These are phyloP conservation scores for Stentor roeselii DNA, from an alignment of 73 alveolate genomes.

Conservation along the genomic window DNA sequence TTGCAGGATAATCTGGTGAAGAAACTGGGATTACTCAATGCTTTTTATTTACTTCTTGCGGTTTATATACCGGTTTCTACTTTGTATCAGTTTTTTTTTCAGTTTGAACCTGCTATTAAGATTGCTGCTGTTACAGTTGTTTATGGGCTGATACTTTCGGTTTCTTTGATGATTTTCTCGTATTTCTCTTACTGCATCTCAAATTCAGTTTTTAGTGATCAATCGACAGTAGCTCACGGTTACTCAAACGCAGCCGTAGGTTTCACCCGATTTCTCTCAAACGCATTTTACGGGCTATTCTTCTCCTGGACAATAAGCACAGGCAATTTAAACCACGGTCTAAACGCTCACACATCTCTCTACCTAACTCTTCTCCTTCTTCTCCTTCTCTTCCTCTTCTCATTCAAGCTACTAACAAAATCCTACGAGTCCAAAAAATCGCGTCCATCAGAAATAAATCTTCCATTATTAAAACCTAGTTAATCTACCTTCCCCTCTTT, in stretches of 20 bases:
- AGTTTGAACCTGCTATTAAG: too few species aligned
- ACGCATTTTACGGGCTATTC: neutral
- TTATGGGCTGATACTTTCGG: neutral
- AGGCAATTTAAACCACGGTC: too few species aligned
- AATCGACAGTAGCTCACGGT: neutral
- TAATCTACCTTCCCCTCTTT: too few species aligned
- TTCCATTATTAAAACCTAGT: too few species aligned
- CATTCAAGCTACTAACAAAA: too few species aligned
- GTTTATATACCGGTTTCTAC: neutral
- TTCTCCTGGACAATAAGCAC: neutral
- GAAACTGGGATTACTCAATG: neutral
- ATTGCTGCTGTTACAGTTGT: neutral
- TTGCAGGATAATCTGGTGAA: slow-evolving; percentile 47
- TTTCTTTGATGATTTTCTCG: too few species aligned
- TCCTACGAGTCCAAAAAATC: too few species aligned
- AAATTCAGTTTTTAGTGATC: neutral
- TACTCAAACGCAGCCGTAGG: neutral
- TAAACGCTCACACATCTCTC: too few species aligned
- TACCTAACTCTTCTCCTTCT: too few species aligned
- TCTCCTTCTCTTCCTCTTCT: too few species aligned
- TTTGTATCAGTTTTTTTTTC: neutral
- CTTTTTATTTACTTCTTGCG: neutral
- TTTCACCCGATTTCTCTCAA: neutral
- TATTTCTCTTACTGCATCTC: neutral
- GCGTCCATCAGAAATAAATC: too few species aligned